These are phyloP conservation scores for Cercospora citrullina DNA, from an alignment of 2,329 filamentous ascomycete genomes.

Conservation along the genomic window DNA sequence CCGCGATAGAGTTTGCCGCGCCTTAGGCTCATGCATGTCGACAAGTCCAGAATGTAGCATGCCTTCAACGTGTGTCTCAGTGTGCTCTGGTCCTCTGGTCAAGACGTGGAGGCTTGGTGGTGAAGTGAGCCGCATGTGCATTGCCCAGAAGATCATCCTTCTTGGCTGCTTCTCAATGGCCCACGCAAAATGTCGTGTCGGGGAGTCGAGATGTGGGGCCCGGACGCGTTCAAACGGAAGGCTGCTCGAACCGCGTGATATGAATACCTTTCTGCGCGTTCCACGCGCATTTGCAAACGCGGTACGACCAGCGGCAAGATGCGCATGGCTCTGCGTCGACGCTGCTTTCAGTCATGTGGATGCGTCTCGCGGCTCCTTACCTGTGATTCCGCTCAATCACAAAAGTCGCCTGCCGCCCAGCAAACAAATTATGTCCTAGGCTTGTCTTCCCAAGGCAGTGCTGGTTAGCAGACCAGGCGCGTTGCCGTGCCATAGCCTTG, in stretches of 20 bases:
- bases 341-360: not conserved
- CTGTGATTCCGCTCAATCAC: not conserved
- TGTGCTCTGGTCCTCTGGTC: not conserved
- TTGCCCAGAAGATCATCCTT: not conserved
- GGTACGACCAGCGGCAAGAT: not conserved
- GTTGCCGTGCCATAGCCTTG: not conserved
- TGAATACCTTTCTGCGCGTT: slow-evolving; percentile 1
- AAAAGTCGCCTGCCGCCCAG: not conserved
- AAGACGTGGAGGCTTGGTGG: not conserved
- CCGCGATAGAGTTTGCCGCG: not conserved
- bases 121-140: not conserved
- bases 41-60: not conserved
- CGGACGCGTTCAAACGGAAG: not conserved
- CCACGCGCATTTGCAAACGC: not conserved
- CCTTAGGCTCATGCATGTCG: not conserved
- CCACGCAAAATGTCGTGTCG: not conserved
- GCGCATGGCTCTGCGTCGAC: not conserved
- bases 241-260: not conserved
- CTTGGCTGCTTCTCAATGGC: not conserved
- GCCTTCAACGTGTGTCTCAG: not conserved
- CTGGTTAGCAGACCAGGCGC: too few relatives aligned
- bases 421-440: too few relatives aligned
- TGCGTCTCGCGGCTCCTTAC: not conserved
- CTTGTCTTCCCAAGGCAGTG: too few relatives aligned
- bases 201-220: not conserved